These are phyloP conservation scores for Euphorbia celastroides DNA, from an alignment of 441 rosid species.

Conservation along the genomic window DNA sequence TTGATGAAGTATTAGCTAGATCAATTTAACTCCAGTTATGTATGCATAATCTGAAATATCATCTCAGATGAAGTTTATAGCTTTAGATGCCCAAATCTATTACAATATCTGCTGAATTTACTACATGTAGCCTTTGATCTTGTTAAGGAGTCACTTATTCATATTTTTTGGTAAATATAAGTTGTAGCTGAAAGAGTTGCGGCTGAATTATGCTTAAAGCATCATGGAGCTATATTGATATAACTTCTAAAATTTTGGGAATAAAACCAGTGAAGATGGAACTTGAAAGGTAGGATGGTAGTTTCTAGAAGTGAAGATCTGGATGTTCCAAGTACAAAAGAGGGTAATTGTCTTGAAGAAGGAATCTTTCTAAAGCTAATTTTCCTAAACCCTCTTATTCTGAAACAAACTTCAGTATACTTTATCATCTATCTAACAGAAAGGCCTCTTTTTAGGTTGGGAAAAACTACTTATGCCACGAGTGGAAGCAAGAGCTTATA, in stretches of 20 bases:
- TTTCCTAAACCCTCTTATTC: neutral
- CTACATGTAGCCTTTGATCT: neutral
- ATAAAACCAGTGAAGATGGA: neutral
- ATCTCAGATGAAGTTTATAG: neutral
- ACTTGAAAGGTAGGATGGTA: neutral
- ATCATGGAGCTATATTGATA: neutral
- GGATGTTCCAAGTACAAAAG: neutral
- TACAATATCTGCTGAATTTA: neutral
- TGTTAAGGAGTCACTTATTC: neutral
- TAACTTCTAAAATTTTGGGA: neutral
- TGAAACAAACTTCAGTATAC: neutral
- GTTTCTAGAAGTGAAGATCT: constrained; percentile 1
- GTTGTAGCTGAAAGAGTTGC: neutral
- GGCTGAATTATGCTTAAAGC: neutral
- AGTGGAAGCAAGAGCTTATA: constrained; percentile 98
- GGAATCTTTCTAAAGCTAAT: neutral
- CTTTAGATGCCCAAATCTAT: neutral
- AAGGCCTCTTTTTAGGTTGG: constrained; percentile 62
- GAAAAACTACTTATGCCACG: constrained; percentile 75
- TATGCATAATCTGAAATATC: neutral
- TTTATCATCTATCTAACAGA: neutral
- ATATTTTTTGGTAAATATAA: neutral
- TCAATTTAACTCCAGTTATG: neutral
- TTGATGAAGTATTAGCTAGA: neutral
- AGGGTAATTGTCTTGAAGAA: neutral